These are phyloP conservation scores for Pythium rishiriense DNA, from an alignment of 352 stramenopile genomes.

Conservation along the genomic window DNA sequence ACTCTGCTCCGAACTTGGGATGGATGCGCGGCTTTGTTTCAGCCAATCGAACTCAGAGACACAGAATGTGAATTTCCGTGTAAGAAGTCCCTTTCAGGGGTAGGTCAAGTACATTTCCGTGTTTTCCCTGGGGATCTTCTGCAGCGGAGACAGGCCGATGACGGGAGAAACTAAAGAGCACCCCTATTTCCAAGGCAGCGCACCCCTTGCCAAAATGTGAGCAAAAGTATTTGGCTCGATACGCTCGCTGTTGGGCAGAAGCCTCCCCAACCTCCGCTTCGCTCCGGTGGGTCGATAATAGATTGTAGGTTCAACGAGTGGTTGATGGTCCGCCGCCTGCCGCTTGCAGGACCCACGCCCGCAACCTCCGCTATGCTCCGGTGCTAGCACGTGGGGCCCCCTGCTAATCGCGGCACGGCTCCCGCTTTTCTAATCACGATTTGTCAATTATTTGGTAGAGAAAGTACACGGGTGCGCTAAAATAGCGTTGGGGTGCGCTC, in stretches of 20 bases:
- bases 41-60: not conserved
- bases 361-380: slow-evolving; percentile 6
- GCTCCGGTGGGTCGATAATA: too few species aligned
- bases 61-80: not conserved
- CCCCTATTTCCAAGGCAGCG: too few species aligned
- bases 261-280: slow-evolving; percentile 4
- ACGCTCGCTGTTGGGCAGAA: too few species aligned
- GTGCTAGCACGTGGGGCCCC: slow-evolving; percentile 4
- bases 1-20: not conserved
- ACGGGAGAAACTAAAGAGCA: too few species aligned
- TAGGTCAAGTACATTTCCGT: not conserved
- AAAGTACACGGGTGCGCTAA: too few species aligned
- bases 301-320: not conserved
- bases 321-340: slow-evolving; percentile 5
- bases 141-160: not conserved
- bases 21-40: not conserved
- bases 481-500: too few species aligned
- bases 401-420: slow-evolving; percentile 12
- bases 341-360: slow-evolving; percentile 4
- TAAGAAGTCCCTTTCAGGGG: not conserved
- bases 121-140: not conserved
- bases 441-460: too few species aligned
- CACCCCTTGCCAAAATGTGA: too few species aligned
- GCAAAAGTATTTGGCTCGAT: too few species aligned
- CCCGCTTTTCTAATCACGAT: too few species aligned